Conservation (phyloP, 176 grass and related monocot species). For the Typha latifolia region DNA sequence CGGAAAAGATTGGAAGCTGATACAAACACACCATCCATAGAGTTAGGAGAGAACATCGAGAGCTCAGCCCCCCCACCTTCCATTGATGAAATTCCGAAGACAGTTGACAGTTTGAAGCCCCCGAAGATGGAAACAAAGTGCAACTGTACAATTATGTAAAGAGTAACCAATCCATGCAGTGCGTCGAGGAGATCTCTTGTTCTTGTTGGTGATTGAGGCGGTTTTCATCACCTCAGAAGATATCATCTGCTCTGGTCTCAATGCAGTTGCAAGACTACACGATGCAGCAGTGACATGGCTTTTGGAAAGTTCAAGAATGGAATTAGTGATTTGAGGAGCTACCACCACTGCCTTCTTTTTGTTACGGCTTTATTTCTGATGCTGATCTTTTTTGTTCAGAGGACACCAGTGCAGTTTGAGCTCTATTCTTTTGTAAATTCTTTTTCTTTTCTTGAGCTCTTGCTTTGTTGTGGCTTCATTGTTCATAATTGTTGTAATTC, state of each 20-base stretch:
- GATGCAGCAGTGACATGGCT: not conserved
- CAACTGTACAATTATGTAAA: conserved; percentile 88
- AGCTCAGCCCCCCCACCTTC: conserved; percentile 31
- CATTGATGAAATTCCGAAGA: conserved; percentile 29
- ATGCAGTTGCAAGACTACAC: too few species aligned
- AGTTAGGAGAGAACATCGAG: conserved; percentile 17
- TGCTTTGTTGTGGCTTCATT: conserved; percentile 14
- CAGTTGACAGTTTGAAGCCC: conserved; percentile 47
- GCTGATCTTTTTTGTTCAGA: conserved; percentile 24
- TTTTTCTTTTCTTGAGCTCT: conserved; percentile 7
- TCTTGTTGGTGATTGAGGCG: too few species aligned
- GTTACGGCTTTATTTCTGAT: conserved; percentile 24
- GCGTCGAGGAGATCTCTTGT: not conserved
- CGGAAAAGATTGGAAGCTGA: conserved; percentile 74
- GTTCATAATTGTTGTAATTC: not conserved
- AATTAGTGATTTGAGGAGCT: conserved; percentile 7
- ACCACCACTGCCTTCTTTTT: conserved; percentile 14
- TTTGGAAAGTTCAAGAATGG: conserved; percentile 10
- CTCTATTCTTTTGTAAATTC: conserved; percentile 33
- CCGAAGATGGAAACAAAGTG: conserved; percentile 91
- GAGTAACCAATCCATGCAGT: not conserved
- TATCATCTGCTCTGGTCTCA: too few species aligned
- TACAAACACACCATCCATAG: conserved; percentile 11
- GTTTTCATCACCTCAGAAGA: too few species aligned
- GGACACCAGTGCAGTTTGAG: conserved; percentile 28